These are phyloP conservation scores for Golubevia sp. DNA, from an alignment of 1,284 basidiomycete genomes.

Conservation along the genomic window DNA sequence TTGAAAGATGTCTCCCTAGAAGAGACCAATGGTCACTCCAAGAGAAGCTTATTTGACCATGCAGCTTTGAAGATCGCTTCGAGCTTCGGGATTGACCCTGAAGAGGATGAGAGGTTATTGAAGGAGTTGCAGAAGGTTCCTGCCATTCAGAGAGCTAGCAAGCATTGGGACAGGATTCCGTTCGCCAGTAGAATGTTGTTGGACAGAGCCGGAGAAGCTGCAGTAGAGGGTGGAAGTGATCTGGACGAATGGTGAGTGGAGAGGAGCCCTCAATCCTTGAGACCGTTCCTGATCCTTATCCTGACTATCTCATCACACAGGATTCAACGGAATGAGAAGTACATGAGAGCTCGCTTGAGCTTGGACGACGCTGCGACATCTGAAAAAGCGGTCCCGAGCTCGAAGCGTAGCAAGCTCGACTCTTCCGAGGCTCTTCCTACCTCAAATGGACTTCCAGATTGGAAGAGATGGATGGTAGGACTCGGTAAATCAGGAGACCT, in stretches of 20 bases:
- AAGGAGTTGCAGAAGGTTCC: neutral
- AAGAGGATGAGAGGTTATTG: neutral
- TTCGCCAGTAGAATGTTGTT: neutral
- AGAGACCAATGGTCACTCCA: neutral
- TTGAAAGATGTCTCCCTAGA: neutral
- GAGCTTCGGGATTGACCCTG: neutral
- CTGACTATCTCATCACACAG: neutral
- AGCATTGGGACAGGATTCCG: conserved; percentile 1
- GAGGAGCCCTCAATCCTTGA: neutral
- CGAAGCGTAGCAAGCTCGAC: neutral
- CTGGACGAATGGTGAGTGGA: neutral
- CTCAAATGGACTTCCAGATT: conserved; percentile 1
- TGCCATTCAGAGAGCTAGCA: neutral
- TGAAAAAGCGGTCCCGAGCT: neutral
- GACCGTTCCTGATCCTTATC: neutral
- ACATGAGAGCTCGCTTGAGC: conserved; percentile 7
- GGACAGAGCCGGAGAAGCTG: neutral
- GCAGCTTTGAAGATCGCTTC: conserved; percentile 4
- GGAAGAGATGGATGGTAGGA: conserved; percentile 8
- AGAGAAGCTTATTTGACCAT: conserved; percentile 3
- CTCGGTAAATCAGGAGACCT: neutral
- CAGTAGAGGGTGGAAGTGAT: neutral
- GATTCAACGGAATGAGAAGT: conserved; percentile 8
- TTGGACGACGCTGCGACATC: neutral
- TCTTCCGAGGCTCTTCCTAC: neutral